Conservation (phyloP, 2,329 filamentous ascomycete species). For the Lasiodiplodia theobromae region DNA sequence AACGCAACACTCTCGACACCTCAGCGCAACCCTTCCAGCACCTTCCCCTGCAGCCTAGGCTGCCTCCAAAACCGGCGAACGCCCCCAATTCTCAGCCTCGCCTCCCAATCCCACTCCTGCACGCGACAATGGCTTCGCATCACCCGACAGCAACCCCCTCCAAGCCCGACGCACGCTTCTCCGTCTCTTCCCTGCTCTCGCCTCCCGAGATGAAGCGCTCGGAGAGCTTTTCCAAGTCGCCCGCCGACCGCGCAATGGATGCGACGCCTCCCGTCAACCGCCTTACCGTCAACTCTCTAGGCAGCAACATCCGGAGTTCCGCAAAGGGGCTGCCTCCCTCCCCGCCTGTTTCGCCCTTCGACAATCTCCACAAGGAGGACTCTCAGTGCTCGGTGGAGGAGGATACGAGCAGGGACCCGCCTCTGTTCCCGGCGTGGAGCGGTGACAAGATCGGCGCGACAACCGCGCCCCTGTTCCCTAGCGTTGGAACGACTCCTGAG, state of each 20-base stretch:
- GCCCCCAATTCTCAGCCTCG: neutral
- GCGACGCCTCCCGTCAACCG: conserved; percentile 30
- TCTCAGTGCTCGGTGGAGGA: conserved; percentile 41
- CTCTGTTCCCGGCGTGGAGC: conserved; percentile 43
- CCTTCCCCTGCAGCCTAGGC: conserved; percentile 26
- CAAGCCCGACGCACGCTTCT: conserved; percentile 24
- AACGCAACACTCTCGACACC: conserved; percentile 29
- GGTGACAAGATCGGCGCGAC: conserved; percentile 38
- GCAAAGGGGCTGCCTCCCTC: conserved; percentile 36
- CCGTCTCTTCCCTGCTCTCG: conserved; percentile 43
- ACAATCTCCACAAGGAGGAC: conserved; percentile 47
- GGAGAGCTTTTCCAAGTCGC: conserved; percentile 43
- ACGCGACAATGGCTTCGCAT: conserved; percentile 26
- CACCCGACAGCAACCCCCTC: conserved; percentile 14
- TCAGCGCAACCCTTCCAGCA: conserved; percentile 29
- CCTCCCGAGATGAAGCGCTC: conserved; percentile 50
- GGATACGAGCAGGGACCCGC: conserved; percentile 43
- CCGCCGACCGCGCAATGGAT: conserved; percentile 36
- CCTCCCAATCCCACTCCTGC: conserved; percentile 13
- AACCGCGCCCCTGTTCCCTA: conserved; percentile 44
- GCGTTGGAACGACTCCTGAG: conserved; percentile 24
- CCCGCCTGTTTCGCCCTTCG: conserved; percentile 50
- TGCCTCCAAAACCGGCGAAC: conserved; percentile 20
- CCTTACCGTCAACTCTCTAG: conserved; percentile 33
- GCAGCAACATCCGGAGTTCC: conserved; percentile 40